Conservation (phyloP, 345 rosid genomes). For the Dipteronia dyeriana region DNA sequence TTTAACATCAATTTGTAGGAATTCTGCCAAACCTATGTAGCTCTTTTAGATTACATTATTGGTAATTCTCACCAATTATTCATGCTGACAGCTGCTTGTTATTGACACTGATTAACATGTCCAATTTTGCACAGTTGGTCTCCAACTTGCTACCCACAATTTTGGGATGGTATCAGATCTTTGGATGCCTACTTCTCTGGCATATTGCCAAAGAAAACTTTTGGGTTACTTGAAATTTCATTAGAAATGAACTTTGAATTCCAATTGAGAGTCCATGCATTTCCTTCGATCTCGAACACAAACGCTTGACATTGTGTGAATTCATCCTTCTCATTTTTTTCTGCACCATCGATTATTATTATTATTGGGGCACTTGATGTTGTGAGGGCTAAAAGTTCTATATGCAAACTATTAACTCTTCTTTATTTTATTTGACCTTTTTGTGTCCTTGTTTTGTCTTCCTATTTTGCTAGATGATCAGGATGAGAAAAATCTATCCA, state of each 20-base stretch:
- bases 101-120: not conserved
- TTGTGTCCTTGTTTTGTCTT: not conserved
- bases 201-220: not conserved
- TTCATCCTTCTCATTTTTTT: not conserved
- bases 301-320: not conserved
- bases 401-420: not conserved
- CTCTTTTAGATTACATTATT: not conserved
- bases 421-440: not conserved
- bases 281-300: not conserved
- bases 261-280: not conserved
- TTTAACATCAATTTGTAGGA: not conserved
- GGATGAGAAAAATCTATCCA: not conserved
- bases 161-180: not conserved
- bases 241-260: not conserved
- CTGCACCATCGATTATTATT: not conserved
- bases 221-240: not conserved
- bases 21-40: not conserved
- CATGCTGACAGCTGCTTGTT: not conserved
- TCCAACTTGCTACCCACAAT: too few species aligned
- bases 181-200: not conserved
- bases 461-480: not conserved
- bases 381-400: not conserved
- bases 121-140: not conserved
- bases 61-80: not conserved
- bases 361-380: not conserved